Conservation (phyloP, 495 filamentous ascomycete genomes). For the Lophiostoma macrostomum region DNA sequence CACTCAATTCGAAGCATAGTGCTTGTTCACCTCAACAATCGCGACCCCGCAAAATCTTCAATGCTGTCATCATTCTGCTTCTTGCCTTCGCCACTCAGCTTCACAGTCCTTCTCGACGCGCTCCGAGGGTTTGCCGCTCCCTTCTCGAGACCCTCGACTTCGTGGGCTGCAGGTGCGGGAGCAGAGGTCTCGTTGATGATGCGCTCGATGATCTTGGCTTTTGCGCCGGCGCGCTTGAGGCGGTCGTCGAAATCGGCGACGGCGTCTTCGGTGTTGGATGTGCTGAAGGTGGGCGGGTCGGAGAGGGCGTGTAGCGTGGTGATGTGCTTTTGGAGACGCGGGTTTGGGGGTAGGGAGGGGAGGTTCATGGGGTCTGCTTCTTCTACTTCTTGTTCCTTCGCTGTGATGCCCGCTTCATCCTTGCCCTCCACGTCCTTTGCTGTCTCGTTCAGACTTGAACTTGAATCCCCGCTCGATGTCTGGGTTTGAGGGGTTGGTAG, state of each 20-base stretch:
- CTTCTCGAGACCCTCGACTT: neutral
- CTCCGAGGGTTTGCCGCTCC: too few relatives aligned
- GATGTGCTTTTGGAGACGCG: slow-evolving; percentile 71
- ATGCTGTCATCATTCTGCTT: slow-evolving; percentile 11
- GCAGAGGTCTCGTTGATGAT: slow-evolving; percentile 34
- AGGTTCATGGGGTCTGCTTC: slow-evolving; percentile 31
- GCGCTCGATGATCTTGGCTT: slow-evolving; percentile 75
- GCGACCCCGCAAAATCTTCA: slow-evolving; percentile 15
- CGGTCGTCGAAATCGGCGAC: slow-evolving; percentile 84
- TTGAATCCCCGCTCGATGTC: too few relatives aligned
- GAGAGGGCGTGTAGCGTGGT: slow-evolving; percentile 67
- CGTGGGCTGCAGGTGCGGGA: neutral
- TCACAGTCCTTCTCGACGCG: neutral
- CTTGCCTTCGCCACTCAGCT: slow-evolving; percentile 4
- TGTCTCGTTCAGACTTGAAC: neutral
- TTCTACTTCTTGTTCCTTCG: neutral
- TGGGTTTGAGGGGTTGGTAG: neutral
- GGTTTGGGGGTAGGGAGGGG: slow-evolving; percentile 53
- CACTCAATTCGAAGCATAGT: too few relatives aligned
- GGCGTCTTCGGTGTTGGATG: slow-evolving; percentile 76
- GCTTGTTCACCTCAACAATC: slow-evolving; percentile 4
- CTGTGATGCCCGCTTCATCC: neutral
- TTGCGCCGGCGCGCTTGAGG: slow-evolving; percentile 72
- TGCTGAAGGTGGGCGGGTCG: slow-evolving; percentile 73
- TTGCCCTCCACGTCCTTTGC: neutral